Percentiles rank a stretch among this genome's conserved stretches.
phyloP scores from a whole-genome alignment of 2,329 filamentous ascomycete genomes.

The Leptographium wingfieldii region DNA sequence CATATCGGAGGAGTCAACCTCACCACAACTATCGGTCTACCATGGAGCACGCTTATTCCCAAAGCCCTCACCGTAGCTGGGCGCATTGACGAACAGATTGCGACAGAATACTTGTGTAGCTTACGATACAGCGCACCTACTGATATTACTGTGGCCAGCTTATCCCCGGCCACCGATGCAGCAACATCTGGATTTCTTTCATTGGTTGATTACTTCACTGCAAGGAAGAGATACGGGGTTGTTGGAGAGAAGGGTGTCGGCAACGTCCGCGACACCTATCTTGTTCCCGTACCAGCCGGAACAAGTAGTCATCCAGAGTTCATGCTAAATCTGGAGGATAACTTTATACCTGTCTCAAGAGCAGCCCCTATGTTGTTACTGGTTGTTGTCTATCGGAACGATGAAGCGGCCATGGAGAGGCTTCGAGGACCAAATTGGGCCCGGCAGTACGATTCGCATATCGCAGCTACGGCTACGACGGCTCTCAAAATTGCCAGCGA shows the following conservation, averaged over 20 bases:
- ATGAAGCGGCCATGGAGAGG: constrained; percentile 26
- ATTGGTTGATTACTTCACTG: constrained; percentile 78
- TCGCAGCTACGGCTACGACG: constrained; percentile 8
- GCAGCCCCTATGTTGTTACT: constrained; percentile 68
- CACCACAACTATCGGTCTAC: constrained; percentile 34
- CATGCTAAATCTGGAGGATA: constrained; percentile 76
- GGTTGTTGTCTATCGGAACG: constrained; percentile 70
- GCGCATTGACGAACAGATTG: constrained; percentile 68
- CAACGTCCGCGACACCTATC: constrained; percentile 79
- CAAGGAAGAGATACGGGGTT: constrained; percentile 76
- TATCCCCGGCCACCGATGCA: constrained; percentile 51
- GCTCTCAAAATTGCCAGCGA: not conserved
- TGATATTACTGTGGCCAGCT: constrained; percentile 69
- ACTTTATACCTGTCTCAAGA: constrained; percentile 59
- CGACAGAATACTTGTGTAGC: constrained; percentile 82
- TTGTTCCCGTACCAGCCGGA: constrained; percentile 72
- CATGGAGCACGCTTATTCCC: constrained; percentile 67
- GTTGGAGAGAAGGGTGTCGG: constrained; percentile 61
- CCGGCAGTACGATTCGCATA: constrained; percentile 20
- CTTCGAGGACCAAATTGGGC: constrained; percentile 20
- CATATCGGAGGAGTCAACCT: constrained; percentile 79
- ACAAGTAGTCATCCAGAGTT: constrained; percentile 66
- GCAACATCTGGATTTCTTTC: constrained; percentile 54
- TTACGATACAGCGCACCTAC: constrained; percentile 70
- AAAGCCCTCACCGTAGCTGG: constrained; percentile 58